A percentile compares a stretch with the other conserved stretches of the same genome.
phyloP scores from a whole-genome alignment of 768 basidiomycete genomes.

The Amanita phalloides region DNA sequence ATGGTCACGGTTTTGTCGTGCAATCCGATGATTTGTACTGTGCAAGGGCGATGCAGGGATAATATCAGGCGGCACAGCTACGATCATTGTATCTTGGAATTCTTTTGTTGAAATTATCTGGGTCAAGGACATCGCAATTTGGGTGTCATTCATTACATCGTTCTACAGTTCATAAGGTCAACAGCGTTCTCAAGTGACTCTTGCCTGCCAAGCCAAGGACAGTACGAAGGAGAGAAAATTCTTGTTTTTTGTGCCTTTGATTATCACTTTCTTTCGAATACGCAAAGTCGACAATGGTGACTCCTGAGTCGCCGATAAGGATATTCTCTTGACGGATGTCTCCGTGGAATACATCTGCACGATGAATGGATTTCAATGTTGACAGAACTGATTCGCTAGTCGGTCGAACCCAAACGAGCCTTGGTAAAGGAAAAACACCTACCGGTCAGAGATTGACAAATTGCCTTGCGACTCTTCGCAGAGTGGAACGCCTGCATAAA shows the following conservation, averaged over 20 bases:
- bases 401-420: constrained; percentile 3
- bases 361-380: constrained; percentile 10
- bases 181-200: background rate
- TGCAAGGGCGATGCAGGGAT: no score
- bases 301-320: constrained; percentile 9
- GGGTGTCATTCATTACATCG: no score
- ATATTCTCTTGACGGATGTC: constrained; percentile 11
- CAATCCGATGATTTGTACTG: no score
- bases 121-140: no score
- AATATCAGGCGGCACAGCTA: no score
- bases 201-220: constrained; percentile 2
- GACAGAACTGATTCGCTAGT: constrained; percentile 8
- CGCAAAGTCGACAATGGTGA: constrained; percentile 11
- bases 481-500: constrained; percentile 8
- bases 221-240: constrained; percentile 7
- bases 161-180: no score
- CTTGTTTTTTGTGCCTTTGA: constrained; percentile 8
- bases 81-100: no score
- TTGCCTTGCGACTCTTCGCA: background rate
- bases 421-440: constrained; percentile 3
- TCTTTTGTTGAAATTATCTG: no score
- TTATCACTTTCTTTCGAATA: constrained; percentile 9
- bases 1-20: no score
- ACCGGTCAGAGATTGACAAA: constrained; percentile 9
- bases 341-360: constrained; percentile 11